phyloP scores from a whole-genome alignment of 2,329 filamentous ascomycete species.

The Kalmusia sp. region DNA sequence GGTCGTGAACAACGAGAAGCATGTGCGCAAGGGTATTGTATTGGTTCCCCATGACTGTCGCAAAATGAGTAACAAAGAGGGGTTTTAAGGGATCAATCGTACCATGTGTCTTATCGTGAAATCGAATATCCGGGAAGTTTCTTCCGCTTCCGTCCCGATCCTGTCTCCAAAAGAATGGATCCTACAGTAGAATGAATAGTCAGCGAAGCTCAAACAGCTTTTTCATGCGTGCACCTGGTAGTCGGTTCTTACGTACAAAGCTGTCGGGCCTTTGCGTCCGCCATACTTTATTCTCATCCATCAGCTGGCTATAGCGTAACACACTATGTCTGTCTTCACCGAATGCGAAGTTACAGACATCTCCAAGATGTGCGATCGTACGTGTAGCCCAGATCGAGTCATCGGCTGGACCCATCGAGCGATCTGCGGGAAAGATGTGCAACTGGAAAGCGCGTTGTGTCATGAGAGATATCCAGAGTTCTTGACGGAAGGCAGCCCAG shows the following conservation, averaged over 20 bases:
- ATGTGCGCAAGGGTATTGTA: slow-evolving; percentile 46
- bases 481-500: slow-evolving; percentile 48
- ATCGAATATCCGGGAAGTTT: slow-evolving; percentile 44
- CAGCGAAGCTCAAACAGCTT: neutral
- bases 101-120: slow-evolving; percentile 44
- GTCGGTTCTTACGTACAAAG: slow-evolving; percentile 17
- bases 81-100: neutral
- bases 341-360: slow-evolving; percentile 46
- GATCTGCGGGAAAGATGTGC: slow-evolving; percentile 47
- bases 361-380: slow-evolving; percentile 48
- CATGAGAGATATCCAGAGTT: slow-evolving; percentile 48
- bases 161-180: slow-evolving; percentile 42
- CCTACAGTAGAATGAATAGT: slow-evolving; percentile 5
- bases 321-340: slow-evolving; percentile 42
- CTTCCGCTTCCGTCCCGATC: slow-evolving; percentile 41
- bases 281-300: slow-evolving; percentile 46
- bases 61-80: neutral
- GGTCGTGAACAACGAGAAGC: slow-evolving; percentile 44
- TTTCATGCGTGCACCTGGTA: no score
- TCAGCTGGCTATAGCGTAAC: slow-evolving; percentile 35
- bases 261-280: slow-evolving; percentile 37
- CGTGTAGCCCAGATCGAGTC: slow-evolving; percentile 53
- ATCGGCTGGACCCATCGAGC: slow-evolving; percentile 47
- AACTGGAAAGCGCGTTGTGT: slow-evolving; percentile 44
- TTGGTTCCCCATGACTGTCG: slow-evolving; percentile 35